Conservation (phyloP, 1,139 yeast genomes). For the Hansenula lynferdii region DNA sequence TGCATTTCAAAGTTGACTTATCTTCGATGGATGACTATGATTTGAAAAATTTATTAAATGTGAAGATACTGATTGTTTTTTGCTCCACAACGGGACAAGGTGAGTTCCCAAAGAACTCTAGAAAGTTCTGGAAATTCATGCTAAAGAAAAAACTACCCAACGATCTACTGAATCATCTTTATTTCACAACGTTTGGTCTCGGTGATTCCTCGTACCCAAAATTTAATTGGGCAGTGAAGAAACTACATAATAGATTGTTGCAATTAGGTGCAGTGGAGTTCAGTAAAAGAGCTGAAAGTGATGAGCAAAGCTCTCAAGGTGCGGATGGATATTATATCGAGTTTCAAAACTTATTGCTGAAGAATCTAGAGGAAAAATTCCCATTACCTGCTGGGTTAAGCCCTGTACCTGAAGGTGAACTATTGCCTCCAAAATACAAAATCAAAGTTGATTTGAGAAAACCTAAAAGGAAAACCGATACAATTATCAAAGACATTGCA, state of each 20-base stretch:
- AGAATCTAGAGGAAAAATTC: constrained; percentile 33
- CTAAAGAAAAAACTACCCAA: constrained; percentile 63
- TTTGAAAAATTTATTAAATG: constrained; percentile 42
- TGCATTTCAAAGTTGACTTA: constrained; percentile 46
- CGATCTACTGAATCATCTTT: constrained; percentile 56
- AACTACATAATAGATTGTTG: constrained; percentile 66
- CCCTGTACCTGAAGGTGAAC: constrained; percentile 33
- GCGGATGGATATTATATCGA: constrained; percentile 71
- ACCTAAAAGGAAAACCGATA: constrained; percentile 25
- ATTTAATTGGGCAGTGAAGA: constrained; percentile 80
- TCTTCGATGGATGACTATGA: constrained; percentile 62
- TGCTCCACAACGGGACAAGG: constrained; percentile 98
- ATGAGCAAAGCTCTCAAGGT: constrained; percentile 76
- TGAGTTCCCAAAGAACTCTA: constrained; percentile 77
- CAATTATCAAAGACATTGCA: constrained; percentile 20
- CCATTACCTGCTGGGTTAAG: constrained; percentile 30
- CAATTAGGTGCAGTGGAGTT: constrained; percentile 82
- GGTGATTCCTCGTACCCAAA: constrained; percentile 95
- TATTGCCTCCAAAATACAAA: constrained; percentile 41
- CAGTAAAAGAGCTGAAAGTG: constrained; percentile 78
- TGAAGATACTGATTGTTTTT: constrained; percentile 52
- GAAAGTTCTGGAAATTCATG: constrained; percentile 67
- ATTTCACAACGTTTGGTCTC: constrained; percentile 74
- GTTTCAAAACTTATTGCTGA: constrained; percentile 58
- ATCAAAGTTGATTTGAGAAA: constrained; percentile 25